These are phyloP conservation scores for Lunasporangiospora selenospora DNA, from an alignment of 192 early-diverging fungal species.

Conservation along the genomic window DNA sequence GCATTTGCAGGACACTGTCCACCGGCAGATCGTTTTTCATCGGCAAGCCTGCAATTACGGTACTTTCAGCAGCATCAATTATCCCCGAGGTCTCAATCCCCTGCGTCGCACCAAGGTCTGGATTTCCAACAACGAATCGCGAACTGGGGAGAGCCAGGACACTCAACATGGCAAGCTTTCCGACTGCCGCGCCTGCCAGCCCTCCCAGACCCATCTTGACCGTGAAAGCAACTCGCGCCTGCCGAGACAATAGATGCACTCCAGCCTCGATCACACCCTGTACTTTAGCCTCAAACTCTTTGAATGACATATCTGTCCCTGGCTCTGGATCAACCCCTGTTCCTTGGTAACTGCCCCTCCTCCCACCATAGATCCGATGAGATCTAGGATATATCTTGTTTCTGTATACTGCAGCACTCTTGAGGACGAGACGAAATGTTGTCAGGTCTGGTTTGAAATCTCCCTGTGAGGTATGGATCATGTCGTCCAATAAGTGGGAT, in stretches of 20 bases:
- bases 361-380: neutral
- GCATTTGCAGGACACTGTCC: conserved; percentile 17
- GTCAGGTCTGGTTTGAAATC: conserved; percentile 37
- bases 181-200: conserved; percentile 22
- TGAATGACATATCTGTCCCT: no score
- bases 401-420: conserved; percentile 5
- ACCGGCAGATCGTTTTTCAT: neutral
- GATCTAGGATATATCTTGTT: neutral
- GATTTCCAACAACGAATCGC: neutral
- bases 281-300: conserved; percentile 1
- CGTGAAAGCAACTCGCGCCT: conserved; percentile 21
- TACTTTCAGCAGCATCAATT: no score
- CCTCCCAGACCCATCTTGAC: conserved; percentile 35
- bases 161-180: conserved; percentile 33
- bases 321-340: no score
- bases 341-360: no score
- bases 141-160: conserved; percentile 25
- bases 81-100: no score
- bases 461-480: conserved; percentile 22
- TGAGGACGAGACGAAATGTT: conserved; percentile 24
- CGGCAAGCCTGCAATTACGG: neutral
- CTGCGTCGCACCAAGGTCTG: no score
- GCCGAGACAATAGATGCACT: conserved; percentile 3
- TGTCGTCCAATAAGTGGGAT: conserved; percentile 10
- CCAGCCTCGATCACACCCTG: conserved; percentile 12